A percentile compares a stretch with the other conserved stretches of the same genome.
phyloP scores from a whole-genome alignment of 2,329 filamentous ascomycete genomes.

The Penicillium verrucosum region DNA sequence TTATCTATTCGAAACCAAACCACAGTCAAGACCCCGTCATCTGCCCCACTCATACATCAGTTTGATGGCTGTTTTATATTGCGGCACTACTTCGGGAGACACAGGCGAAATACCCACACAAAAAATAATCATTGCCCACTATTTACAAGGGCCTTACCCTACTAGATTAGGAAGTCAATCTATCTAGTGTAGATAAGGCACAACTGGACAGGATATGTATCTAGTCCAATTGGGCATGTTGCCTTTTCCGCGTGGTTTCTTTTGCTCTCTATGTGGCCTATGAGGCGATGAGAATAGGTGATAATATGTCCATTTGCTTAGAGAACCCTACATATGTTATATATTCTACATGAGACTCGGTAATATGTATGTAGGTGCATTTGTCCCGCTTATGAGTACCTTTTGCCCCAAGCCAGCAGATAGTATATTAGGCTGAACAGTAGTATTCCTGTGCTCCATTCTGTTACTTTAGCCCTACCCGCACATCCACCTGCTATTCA shows the following conservation, averaged over 20 bases:
- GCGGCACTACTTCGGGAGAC: background rate
- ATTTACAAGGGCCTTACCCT: background rate
- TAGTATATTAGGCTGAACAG: background rate
- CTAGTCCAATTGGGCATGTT: background rate
- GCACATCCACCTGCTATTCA: background rate
- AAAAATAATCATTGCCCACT: background rate
- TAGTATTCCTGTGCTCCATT: background rate
- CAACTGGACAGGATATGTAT: background rate
- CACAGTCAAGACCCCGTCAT: background rate
- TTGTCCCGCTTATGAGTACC: background rate
- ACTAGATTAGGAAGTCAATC: background rate
- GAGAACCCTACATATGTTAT: too few relatives aligned
- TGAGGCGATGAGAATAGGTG: background rate
- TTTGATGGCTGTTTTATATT: background rate
- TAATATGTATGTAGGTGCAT: background rate
- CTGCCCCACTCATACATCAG: background rate
- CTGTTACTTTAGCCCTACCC: background rate
- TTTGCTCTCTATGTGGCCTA: background rate
- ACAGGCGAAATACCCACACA: background rate
- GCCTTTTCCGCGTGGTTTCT: background rate
- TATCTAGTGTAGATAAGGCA: background rate
- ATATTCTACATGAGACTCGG: background rate
- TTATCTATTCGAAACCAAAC: background rate
- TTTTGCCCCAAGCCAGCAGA: background rate
- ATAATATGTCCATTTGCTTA: background rate